phyloP scores from a whole-genome alignment of 108 stramenopile genomes.

The Asterionellopsis glacialis region DNA sequence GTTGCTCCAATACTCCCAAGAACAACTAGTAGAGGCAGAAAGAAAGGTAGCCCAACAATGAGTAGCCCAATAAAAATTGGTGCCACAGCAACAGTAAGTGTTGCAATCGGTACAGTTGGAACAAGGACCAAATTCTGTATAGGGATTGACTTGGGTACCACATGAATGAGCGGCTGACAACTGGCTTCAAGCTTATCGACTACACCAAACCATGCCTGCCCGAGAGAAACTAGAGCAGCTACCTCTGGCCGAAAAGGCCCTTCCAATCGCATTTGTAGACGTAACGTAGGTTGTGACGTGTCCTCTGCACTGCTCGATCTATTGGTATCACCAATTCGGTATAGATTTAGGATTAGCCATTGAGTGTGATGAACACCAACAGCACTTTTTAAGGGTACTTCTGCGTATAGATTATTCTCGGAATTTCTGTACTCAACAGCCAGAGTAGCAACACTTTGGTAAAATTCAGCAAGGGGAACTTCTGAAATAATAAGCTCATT shows the following conservation, averaged over 20 bases:
- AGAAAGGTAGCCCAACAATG: conserved; percentile 65
- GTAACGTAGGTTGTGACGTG: conserved; percentile 57
- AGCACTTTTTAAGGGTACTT: conserved; percentile 12
- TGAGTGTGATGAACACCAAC: conserved; percentile 54
- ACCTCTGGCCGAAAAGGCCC: conserved; percentile 80
- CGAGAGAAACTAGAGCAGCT: conserved; percentile 43
- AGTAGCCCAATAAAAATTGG: conserved; percentile 56
- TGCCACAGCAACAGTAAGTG: conserved; percentile 32
- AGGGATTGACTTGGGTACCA: conserved; percentile 20
- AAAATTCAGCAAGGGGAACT: neutral
- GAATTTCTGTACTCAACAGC: conserved; percentile 2
- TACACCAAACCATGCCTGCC: conserved; percentile 52
- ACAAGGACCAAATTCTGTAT: conserved; percentile 43
- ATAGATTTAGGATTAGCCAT: conserved; percentile 73
- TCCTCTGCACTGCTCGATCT: conserved; percentile 10
- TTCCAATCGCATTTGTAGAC: conserved; percentile 53
- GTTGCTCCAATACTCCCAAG: conserved; percentile 9
- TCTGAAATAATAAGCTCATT: neutral
- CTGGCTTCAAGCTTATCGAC: conserved; percentile 50
- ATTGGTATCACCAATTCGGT: conserved; percentile 1
- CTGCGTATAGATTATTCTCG: conserved; percentile 5
- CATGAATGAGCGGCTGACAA: conserved; percentile 9
- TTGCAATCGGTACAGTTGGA: conserved; percentile 53
- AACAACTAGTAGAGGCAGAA: conserved; percentile 50
- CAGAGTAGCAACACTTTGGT: conserved; percentile 2